Evolutionary conservation across 768 basidiomycete genomes (phyloP), one percentile per base, ranked within the genome.

Genomic region (Kwoniella mangroviensis): DNA sequence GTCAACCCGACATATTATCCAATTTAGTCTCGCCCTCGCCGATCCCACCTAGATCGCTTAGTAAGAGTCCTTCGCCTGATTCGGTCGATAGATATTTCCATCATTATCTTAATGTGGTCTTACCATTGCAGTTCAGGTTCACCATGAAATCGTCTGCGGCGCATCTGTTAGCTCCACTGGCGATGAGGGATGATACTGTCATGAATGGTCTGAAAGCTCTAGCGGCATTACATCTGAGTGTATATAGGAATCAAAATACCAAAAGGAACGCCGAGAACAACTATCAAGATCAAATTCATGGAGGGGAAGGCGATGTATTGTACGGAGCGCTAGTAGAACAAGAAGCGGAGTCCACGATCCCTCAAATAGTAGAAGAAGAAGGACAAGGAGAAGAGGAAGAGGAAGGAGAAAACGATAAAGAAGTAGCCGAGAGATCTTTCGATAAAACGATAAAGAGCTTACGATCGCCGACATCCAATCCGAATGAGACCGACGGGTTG

Each of bases 41-140:
- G 3, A 19, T 26, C 10, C 4, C 26, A 11, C 58, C 13, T n/a
- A 19, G 40, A 9, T 60, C 58, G 6, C 41, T 60, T 2, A 41
- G 26, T 6, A 5, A 17, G 45, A 49, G 45, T 19, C 45, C 26
- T 4, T 17, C 34, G 1, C 34, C 58, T 6, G 13, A 43, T 40
- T 9, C 17, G 4, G n/a, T 11, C 7, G 28, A 45, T 15, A 60
- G 13, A 19, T 60, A 60, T 60, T 45, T 42, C 22, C 41, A 60
- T 22, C 58, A 60, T 60, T 60, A 60, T 43, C 12, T 60, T 2
- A 43, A 60, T 26, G 40, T 60, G 17, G 41, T 60, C 41, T 41
- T 60, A 17, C 58, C 58, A 7, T 22, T 60, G n/a, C 58, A 60
- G 15, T 60, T 26, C 22, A 13, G 41, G 15, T 60, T 60, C 4